phyloP scores from a whole-genome alignment of 176 grass and related monocot species.

The Chrysopogon serrulatus region DNA sequence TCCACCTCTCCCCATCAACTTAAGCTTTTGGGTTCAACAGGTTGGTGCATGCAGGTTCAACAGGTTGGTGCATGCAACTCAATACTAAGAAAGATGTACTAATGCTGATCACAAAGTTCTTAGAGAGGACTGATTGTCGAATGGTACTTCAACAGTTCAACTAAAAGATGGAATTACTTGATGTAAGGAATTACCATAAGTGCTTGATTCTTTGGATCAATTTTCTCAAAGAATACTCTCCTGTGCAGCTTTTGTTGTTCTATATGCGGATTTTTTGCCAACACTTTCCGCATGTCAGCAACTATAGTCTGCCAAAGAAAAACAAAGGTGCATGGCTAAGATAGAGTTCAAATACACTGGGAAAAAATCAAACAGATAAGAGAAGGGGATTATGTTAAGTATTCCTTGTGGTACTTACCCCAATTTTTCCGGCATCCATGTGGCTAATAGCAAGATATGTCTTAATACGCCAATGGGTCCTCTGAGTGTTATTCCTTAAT shows the following conservation, averaged over 20 bases:
- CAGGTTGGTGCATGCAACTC: neutral
- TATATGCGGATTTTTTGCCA: slow-evolving; percentile 89
- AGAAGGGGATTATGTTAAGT: neutral
- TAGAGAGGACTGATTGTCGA: neutral
- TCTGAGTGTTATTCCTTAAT: slow-evolving; percentile 84
- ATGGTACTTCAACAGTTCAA: slow-evolving; percentile 26
- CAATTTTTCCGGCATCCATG: slow-evolving; percentile 98
- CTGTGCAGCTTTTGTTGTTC: slow-evolving; percentile 91
- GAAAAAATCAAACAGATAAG: neutral
- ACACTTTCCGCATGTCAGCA: slow-evolving; percentile 96
- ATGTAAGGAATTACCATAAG: slow-evolving; percentile 66
- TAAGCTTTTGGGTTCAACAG: neutral
- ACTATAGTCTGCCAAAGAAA: slow-evolving; percentile 68
- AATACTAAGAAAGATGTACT: neutral
- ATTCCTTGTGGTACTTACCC: slow-evolving; percentile 44
- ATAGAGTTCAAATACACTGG: slow-evolving; percentile 16
- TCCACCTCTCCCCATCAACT: neutral
- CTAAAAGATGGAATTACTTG: slow-evolving; percentile 10
- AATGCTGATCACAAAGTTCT: neutral
- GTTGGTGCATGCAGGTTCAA: neutral
- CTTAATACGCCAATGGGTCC: slow-evolving; percentile 97
- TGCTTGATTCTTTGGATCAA: slow-evolving; percentile 95
- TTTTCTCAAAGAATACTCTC: slow-evolving; percentile 94
- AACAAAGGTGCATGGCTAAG: slow-evolving; percentile 1
- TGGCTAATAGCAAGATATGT: slow-evolving; percentile 94